A percentile compares a stretch with the other conserved stretches of the same genome.
These are phyloP conservation scores for Chimonanthus praecox DNA, from an alignment of 164 flowering plant species.

Conservation along the genomic window DNA sequence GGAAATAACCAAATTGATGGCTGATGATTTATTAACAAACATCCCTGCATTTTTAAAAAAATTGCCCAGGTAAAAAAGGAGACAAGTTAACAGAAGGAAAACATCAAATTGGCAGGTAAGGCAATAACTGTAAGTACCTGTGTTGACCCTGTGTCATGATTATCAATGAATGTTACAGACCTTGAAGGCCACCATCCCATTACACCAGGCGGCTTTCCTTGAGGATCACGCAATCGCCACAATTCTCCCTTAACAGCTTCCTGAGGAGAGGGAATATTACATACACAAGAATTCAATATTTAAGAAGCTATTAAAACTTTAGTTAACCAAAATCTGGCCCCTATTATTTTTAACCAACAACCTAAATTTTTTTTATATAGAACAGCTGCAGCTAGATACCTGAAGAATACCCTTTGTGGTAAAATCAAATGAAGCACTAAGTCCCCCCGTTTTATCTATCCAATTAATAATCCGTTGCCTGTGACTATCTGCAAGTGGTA, in stretches of 20 bases:
- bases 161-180: slow-evolving; percentile 84
- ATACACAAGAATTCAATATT: background rate
- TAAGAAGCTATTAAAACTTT: slow-evolving; percentile 2
- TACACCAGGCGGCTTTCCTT: slow-evolving; percentile 95
- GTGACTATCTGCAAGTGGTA: slow-evolving; percentile 63
- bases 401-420: slow-evolving; percentile 94
- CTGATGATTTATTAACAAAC: background rate
- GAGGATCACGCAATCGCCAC: slow-evolving; percentile 85
- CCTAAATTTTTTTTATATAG: background rate
- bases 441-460: slow-evolving; percentile 82
- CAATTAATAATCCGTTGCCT: slow-evolving; percentile 84
- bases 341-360: background rate
- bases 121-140: slow-evolving; percentile 41
- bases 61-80: too few relatives aligned
- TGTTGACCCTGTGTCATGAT: slow-evolving; percentile 96
- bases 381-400: slow-evolving; percentile 33
- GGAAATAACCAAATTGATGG: background rate
- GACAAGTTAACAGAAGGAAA: background rate
- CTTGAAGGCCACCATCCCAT: slow-evolving; percentile 99
- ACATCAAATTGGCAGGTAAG: background rate
- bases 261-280: slow-evolving; percentile 25
- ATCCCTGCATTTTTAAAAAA: background rate
- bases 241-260: slow-evolving; percentile 91
- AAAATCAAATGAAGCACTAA: slow-evolving; percentile 84
- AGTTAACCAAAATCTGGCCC: background rate